Evolutionary conservation across 345 rosid genomes (phyloP).

Genomic region (Eucalyptus albens): DNA sequence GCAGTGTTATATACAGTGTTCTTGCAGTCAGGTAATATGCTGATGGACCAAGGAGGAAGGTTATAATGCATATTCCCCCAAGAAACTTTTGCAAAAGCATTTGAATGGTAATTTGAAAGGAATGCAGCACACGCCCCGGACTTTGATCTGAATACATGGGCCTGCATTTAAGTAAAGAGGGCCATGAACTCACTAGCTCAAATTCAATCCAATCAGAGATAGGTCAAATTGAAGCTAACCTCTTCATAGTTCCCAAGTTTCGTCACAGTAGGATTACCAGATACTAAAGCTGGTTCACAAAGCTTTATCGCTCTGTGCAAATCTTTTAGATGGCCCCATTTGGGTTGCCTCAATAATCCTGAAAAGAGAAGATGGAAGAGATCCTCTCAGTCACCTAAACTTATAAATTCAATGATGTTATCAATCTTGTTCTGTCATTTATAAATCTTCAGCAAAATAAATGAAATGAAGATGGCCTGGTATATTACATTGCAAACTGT

Average conservation of each 20-base stretch:
- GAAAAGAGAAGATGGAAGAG: not conserved
- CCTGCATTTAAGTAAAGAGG: slow-evolving; percentile 28
- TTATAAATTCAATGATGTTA: not conserved
- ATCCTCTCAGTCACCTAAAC: not conserved
- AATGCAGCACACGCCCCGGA: slow-evolving; percentile 88
- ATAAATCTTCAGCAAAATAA: not conserved
- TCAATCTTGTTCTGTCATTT: not conserved
- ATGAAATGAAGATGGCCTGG: not conserved
- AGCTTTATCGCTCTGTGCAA: slow-evolving; percentile 88
- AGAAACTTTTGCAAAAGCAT: slow-evolving; percentile 58
- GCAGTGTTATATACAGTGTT: slow-evolving; percentile 98
- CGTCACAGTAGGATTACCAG: slow-evolving; percentile 48
- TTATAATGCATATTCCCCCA: slow-evolving; percentile 73
- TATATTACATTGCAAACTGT: not conserved
- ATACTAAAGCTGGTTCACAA: slow-evolving; percentile 81
- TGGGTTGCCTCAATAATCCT: slow-evolving; percentile 91
- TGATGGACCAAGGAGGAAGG: slow-evolving; percentile 98
- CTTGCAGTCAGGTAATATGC: slow-evolving; percentile 98
- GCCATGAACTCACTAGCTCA: not conserved
- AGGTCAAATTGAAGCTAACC: slow-evolving; percentile 15
- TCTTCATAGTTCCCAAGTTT: slow-evolving; percentile 84
- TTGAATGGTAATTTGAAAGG: slow-evolving; percentile 71
- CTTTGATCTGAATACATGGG: slow-evolving; percentile 70
- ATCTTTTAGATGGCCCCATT: slow-evolving; percentile 99
- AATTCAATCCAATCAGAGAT: not conserved